Base-by-base conservation (phyloP, 345 rosid genomes). In the Chamaenerion angustifolium region DNA sequence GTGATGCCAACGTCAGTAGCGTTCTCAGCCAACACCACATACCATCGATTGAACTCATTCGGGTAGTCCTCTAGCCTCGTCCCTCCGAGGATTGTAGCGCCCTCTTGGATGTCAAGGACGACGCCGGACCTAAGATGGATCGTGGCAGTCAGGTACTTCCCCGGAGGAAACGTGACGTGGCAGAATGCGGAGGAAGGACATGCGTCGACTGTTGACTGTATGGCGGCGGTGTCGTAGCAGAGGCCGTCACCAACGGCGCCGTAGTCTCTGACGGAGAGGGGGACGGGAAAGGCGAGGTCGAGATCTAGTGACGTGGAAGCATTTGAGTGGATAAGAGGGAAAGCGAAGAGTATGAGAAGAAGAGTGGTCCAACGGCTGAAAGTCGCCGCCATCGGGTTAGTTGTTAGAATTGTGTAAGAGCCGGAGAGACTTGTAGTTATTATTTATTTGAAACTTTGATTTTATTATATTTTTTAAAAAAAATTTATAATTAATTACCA, bases 221-320 rank as follows among this genome's bases (percentile, higher is more conserved):
- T 83, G 44, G 92, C 73, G 1, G 44, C 4, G 17, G 95, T 74
- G 61, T 86, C 94, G 81, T 86, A 86, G 70, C 56, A 64, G 53
- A 47, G 12, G 51, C 98, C 94, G 56, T 86, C 83, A 47, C 92
- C 98, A 70, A 47, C 63, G 55, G 95, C 95, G 15, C 98, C 95
- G 75, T 71, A 89, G 69, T 82, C 85, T 16, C 55, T 46, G 57
- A 85, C 85, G 65, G 71, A 73, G 54, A 73, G 46, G 2, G 63
- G 7, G 18, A 42, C 4, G 48, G 16, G 16, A 35, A 45, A 59
- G 56, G 53, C 31, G 43, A 69, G 48, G 52, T 47, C 50, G 64
- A 52, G 43, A 51, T 31, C 14, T 17, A 60, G 23, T 63, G 65
- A 63, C 56, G 77, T 57, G 75, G 66, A 46, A 42, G 57, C 56